phyloP scores from a whole-genome alignment of 2,329 filamentous ascomycete species.

The Ophiocordyceps camponoti-rufipedis region DNA sequence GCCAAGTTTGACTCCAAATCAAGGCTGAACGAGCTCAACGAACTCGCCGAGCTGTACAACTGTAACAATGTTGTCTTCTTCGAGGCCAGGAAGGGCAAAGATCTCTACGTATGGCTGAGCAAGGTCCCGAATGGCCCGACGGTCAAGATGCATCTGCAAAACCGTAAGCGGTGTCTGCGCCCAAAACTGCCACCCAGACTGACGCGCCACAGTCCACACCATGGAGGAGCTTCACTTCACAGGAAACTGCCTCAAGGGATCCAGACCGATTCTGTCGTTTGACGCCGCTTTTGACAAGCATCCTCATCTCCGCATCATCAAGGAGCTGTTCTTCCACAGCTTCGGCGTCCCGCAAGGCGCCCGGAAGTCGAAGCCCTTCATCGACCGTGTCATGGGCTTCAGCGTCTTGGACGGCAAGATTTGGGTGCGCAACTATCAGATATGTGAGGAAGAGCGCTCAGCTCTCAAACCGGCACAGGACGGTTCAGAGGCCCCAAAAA shows the following conservation, averaged over 20 bases:
- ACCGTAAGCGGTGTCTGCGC: slow-evolving; percentile 27
- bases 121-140: slow-evolving; percentile 60
- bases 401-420: slow-evolving; percentile 84
- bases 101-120: slow-evolving; percentile 85
- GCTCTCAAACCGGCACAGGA: slow-evolving; percentile 22
- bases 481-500: slow-evolving; percentile 22
- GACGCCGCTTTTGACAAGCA: slow-evolving; percentile 70
- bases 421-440: slow-evolving; percentile 91
- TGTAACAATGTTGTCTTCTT: slow-evolving; percentile 94
- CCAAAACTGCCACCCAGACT: background rate
- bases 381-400: slow-evolving; percentile 90
- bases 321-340: slow-evolving; percentile 75
- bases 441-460: slow-evolving; percentile 60
- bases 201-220: slow-evolving; percentile 52
- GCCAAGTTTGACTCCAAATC: slow-evolving; percentile 95
- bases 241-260: slow-evolving; percentile 91
- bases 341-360: slow-evolving; percentile 86
- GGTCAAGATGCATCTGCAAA: slow-evolving; percentile 58
- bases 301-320: slow-evolving; percentile 65
- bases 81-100: slow-evolving; percentile 84
- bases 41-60: slow-evolving; percentile 61
- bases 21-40: slow-evolving; percentile 67
- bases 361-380: slow-evolving; percentile 82
- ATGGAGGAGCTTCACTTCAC: slow-evolving; percentile 96
- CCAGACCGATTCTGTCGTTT: slow-evolving; percentile 78